Conservation (phyloP, 441 rosid species). For the Gossypium davidsonii region DNA sequence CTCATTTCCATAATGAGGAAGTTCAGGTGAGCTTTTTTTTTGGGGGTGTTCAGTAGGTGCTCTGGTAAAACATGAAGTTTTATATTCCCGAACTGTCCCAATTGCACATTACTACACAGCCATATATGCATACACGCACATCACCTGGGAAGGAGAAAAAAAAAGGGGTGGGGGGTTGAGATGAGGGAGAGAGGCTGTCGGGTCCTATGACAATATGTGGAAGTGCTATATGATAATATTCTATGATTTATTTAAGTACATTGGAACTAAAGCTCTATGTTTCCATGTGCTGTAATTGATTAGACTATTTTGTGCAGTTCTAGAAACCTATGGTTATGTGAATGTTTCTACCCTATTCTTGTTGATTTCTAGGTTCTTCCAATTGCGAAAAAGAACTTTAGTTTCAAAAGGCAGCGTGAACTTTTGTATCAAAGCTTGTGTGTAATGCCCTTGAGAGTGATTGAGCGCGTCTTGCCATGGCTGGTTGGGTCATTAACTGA, state of each 20-base stretch:
- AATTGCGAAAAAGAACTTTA: constrained; percentile 56
- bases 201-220: background rate
- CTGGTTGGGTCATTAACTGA: constrained; percentile 52
- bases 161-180: too few species aligned
- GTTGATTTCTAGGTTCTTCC: constrained; percentile 57
- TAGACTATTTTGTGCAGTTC: background rate
- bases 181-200: background rate
- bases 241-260: background rate
- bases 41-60: constrained; percentile 17
- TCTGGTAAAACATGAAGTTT: background rate
- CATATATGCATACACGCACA: background rate
- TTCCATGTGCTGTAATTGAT: background rate
- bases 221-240: background rate
- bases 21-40: constrained; percentile 44
- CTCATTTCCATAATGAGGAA: constrained; percentile 60
- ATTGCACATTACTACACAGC: too few species aligned
- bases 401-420: constrained; percentile 58
- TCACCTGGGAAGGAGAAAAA: background rate
- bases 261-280: constrained; percentile 5
- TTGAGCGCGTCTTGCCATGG: constrained; percentile 73
- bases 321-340: constrained; percentile 7
- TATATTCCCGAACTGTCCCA: background rate
- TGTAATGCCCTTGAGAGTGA: constrained; percentile 69
- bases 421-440: constrained; percentile 68
- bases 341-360: constrained; percentile 24